Evolutionary conservation across 805 yeast genomes (phyloP), one percentile per base, ranked within the genome.

Genomic region (Zygosaccharomyces bisporus): DNA sequence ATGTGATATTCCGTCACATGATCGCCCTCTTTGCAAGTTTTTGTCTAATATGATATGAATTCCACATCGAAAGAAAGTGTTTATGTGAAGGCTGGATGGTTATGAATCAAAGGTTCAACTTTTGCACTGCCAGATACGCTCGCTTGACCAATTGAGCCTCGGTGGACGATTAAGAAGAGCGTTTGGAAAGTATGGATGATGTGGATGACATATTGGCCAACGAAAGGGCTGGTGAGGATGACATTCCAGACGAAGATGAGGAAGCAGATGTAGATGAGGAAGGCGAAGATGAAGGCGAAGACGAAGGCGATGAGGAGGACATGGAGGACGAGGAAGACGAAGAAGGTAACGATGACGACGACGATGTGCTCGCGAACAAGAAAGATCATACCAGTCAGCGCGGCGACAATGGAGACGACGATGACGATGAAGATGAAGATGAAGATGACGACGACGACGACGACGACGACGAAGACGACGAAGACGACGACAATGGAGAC

Each of bases 181-280:
- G 19, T 10, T 16, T 25, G 10, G 9, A 1, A 9, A 31, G 12
- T 6, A 58, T 60, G 64, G 66, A 60, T 38, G 63, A 58, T 19
- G 63, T 60, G 4, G 67, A 57, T 25, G 66, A 60, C 25, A 58
- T 64, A 16, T 42, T 61, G 42, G 55, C 57, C 27, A 59, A 56
- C 20, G 53, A 56, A 35, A 53, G 60, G 16, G 61, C 53, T n/a
- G 58, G 55, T n/a, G 60, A 58, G 13, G 58, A 58, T 19, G 51
- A 51, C 9, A 47, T 51, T 23, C 57, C 56, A 13, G 65, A 60
- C 9, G 61, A 52, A 13, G 67, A 60, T 17, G 63, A 61, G 9
- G 60, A 54, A 6, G 63, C 52, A 4, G 61, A 56, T 10, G 58
- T 49, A 20, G 59, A 53, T 14, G 59, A 37, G 3, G 45, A 46